phyloP scores from a whole-genome alignment of 2,329 filamentous ascomycete species.

The Diaporthe caulivora region DNA sequence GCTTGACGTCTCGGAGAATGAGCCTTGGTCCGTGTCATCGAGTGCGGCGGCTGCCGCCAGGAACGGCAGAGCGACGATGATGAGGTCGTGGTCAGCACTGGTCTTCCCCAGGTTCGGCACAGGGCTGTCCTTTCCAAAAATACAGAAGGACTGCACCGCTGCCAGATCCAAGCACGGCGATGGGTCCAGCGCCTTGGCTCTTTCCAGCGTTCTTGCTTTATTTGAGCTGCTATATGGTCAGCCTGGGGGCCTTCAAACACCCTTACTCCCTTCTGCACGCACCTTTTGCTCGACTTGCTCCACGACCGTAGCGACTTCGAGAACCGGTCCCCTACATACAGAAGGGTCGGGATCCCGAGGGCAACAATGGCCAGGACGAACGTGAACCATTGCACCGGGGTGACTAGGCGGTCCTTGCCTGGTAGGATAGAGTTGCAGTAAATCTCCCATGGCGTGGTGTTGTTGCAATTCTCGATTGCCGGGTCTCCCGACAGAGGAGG shows the following conservation, averaged over 20 bases:
- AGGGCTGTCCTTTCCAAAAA: slow-evolving; percentile 40
- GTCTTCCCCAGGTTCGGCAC: slow-evolving; percentile 38
- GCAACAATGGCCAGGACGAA: slow-evolving; percentile 45
- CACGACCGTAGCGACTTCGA: slow-evolving; percentile 22
- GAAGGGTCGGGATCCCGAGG: slow-evolving; percentile 42
- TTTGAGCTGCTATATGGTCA: slow-evolving; percentile 33
- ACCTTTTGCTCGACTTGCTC: slow-evolving; percentile 37
- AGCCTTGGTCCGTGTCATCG: slow-evolving; percentile 35
- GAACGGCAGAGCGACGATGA: slow-evolving; percentile 39
- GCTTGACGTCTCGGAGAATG: slow-evolving; percentile 38
- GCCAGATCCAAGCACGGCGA: slow-evolving; percentile 37
- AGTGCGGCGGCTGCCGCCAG: slow-evolving; percentile 20
- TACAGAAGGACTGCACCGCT: slow-evolving; percentile 40
- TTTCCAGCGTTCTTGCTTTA: slow-evolving; percentile 26
- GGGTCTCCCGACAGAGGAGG: slow-evolving; percentile 47
- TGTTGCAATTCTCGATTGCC: slow-evolving; percentile 42
- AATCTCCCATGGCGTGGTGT: slow-evolving; percentile 41
- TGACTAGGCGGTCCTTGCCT: slow-evolving; percentile 41
- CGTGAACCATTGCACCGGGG: slow-evolving; percentile 47
- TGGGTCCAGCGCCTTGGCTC: slow-evolving; percentile 34
- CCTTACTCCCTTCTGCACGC: neutral
- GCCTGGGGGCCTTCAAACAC: neutral
- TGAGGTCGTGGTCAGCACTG: slow-evolving; percentile 39
- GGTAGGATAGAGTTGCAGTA: slow-evolving; percentile 49
- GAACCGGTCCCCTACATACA: slow-evolving; percentile 34